Conservation (phyloP, 306 rosid genomes). For the Cucumis hystrix region DNA sequence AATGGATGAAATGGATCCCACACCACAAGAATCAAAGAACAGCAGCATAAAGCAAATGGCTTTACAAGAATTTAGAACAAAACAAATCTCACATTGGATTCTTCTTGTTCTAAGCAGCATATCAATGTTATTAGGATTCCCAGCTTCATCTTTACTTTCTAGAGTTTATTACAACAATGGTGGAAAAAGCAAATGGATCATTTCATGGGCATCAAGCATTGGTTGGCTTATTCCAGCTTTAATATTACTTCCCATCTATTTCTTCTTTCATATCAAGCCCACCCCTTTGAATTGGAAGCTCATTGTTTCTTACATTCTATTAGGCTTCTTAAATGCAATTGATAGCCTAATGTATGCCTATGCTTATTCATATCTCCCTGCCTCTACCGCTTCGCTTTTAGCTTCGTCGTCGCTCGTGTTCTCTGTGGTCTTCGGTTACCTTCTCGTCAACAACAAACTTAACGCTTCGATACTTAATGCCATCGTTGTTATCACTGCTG, state of each 20-base stretch:
- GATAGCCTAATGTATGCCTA: slow-evolving; percentile 92
- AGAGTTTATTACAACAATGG: slow-evolving; percentile 68
- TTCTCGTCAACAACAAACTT: slow-evolving; percentile 54
- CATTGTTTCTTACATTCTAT: slow-evolving; percentile 31
- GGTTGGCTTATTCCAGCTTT: slow-evolving; percentile 83
- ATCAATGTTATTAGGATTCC: slow-evolving; percentile 87
- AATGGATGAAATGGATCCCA: slow-evolving; percentile 34
- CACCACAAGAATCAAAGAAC: slow-evolving; percentile 17
- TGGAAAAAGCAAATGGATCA: slow-evolving; percentile 85
- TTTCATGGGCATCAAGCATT: slow-evolving; percentile 84
- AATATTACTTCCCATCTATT: slow-evolving; percentile 50
- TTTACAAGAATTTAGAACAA: slow-evolving; percentile 37
- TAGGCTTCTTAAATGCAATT: slow-evolving; percentile 72
- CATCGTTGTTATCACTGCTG: slow-evolving; percentile 55
- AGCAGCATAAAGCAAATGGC: slow-evolving; percentile 5
- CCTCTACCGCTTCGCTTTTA: slow-evolving; percentile 77
- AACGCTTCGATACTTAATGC: slow-evolving; percentile 62
- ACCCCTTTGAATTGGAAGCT: slow-evolving; percentile 48
- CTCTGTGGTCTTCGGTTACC: slow-evolving; percentile 63
- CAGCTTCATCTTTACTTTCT: slow-evolving; percentile 78
- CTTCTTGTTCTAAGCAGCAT: slow-evolving; percentile 49
- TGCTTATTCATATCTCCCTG: slow-evolving; percentile 92
- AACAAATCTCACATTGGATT: slow-evolving; percentile 67
- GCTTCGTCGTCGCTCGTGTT: slow-evolving; percentile 79
- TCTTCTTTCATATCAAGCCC: slow-evolving; percentile 29